Percentiles rank a stretch among this genome's conserved stretches.
phyloP scores from a whole-genome alignment of 768 basidiomycete species.

The Naganishia randhawae region DNA sequence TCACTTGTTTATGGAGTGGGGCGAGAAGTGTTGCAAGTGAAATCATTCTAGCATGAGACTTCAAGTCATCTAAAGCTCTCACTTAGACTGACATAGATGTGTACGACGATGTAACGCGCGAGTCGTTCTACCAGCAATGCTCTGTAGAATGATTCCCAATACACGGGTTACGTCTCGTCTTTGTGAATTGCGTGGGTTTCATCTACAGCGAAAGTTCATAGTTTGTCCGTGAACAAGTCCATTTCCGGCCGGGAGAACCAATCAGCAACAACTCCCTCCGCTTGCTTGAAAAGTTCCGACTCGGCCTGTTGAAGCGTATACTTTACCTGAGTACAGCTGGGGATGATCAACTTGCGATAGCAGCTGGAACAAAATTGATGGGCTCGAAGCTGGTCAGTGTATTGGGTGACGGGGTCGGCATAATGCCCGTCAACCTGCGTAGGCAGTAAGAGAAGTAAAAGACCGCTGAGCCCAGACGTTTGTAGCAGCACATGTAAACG shows the following conservation, averaged over 20 bases:
- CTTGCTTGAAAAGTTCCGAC: neutral
- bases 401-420: too few relatives aligned
- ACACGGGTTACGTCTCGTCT: neutral
- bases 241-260: neutral
- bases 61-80: neutral
- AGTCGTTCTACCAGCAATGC: neutral
- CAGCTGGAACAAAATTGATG: neutral
- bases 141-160: too few relatives aligned
- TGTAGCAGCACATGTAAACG: neutral
- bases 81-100: neutral
- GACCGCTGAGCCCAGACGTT: neutral
- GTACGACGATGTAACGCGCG: neutral
- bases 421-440: too few relatives aligned
- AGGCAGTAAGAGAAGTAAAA: neutral
- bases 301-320: neutral
- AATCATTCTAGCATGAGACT: neutral
- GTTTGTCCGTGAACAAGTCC: too few relatives aligned
- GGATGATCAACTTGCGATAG: neutral
- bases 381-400: neutral
- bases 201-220: neutral
- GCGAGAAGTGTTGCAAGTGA: neutral
- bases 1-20: constrained; percentile 6
- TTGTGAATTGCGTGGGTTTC: neutral
- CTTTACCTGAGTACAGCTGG: neutral
- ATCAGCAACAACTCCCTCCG: neutral